These are phyloP conservation scores for Teratosphaeria viscida DNA, from an alignment of 2,329 filamentous ascomycete species.

Conservation along the genomic window DNA sequence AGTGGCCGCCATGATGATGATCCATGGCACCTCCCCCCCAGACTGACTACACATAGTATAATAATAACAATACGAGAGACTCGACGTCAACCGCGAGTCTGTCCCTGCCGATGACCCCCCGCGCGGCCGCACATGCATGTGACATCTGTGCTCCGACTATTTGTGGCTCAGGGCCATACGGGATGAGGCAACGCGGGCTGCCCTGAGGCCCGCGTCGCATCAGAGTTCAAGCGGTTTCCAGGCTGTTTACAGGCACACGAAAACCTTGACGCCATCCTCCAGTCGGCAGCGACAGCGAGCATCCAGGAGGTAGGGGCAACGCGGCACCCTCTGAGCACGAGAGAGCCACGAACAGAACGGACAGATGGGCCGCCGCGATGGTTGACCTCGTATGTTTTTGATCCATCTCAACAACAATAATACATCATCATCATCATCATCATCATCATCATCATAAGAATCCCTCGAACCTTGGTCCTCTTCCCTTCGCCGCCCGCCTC, in stretches of 20 bases:
- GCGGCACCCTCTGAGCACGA: background rate
- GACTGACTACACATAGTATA: too few species aligned
- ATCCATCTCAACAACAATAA: background rate
- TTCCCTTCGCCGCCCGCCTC: background rate
- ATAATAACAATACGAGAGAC: background rate
- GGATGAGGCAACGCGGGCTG: background rate
- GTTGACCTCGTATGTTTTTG: background rate
- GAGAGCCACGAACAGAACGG: background rate
- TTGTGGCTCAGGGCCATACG: background rate
- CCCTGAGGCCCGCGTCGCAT: background rate
- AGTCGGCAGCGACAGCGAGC: constrained; percentile 1
- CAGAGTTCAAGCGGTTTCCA: background rate
- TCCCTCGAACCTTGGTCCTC: background rate
- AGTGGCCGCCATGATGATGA: background rate
- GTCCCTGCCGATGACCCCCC: constrained; percentile 2
- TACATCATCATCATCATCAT: background rate
- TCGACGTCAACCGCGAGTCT: background rate
- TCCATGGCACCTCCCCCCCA: background rate
- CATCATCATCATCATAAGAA: background rate
- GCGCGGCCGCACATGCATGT: background rate
- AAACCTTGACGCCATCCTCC: background rate
- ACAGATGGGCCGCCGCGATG: background rate
- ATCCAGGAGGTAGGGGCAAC: background rate
- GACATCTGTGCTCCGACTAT: background rate
- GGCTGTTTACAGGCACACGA: background rate